Evolutionary conservation across 306 rosid genomes (phyloP).

Genomic region (Gillenia trifoliata): DNA sequence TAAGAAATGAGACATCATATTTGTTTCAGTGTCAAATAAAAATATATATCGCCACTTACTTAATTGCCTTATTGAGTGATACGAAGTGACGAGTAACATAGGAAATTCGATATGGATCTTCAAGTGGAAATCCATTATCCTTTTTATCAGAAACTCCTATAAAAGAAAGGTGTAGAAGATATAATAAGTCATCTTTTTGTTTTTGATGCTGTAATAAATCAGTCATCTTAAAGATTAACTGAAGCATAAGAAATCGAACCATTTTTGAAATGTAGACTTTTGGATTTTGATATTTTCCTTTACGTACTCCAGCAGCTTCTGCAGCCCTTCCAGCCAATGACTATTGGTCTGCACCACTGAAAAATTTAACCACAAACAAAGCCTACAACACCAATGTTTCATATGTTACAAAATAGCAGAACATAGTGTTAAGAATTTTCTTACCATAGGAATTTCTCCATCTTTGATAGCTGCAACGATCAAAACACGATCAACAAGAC

Average conservation of each 20-base stretch:
- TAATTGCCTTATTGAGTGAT: neutral
- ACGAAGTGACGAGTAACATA: slow-evolving; percentile 1
- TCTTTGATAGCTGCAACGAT: neutral
- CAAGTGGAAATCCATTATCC: no score
- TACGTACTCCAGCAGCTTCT: slow-evolving; percentile 6
- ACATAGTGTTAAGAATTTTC: neutral
- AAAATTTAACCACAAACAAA: neutral
- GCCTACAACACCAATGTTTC: no score
- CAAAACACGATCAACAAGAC: neutral
- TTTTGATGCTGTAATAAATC: no score
- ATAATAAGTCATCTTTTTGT: no score
- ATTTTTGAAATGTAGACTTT: slow-evolving; percentile 33
- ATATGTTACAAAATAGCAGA: neutral
- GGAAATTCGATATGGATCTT: neutral
- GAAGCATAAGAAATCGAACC: slow-evolving; percentile 2
- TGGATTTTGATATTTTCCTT: slow-evolving; percentile 11
- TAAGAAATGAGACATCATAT: no score
- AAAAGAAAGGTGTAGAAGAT: no score
- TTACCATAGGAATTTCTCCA: neutral
- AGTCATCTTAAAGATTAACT: neutral
- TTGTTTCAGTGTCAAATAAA: neutral
- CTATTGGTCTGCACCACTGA: neutral
- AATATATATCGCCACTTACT: neutral
- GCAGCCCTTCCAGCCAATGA: slow-evolving; percentile 24
- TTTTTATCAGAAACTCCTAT: no score